Base-by-base conservation (phyloP, 441 rosid species). In the Pelargonium cotyledonis region DNA sequence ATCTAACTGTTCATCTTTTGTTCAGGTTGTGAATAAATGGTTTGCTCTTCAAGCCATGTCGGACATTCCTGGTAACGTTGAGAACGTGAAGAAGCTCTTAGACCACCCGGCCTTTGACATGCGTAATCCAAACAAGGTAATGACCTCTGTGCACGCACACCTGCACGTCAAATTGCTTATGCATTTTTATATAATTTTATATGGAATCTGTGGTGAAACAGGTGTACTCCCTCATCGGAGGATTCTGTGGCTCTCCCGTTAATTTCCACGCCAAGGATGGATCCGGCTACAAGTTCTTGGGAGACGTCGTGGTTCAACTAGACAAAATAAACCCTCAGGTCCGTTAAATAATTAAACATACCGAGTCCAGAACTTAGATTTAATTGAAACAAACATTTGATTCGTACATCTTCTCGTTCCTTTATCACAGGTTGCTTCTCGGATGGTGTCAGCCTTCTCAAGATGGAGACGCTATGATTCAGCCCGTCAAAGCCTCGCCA, bases 281-380 rank as follows among this genome's bases (percentile, higher is more conserved):
- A 9, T 89, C 96, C 0, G 99, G 98, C 75, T 95, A 95, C 77
- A 81, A 89, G 83, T 92, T 95, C 77, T 83, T 95, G 85, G 98
- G 98, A 44, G 97, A 88, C 61, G 72, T 95, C 8, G 99, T 95
- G 68, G 81, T 88, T 60, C 88, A 92, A 69, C 84, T 95, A 51
- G 99, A 95, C 87, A 95, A 89, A 83, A 74, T 88, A 71, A 92
- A 95, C 71, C 98, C 98, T 77, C 99, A 85, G 97, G 99, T 89
- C 66, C 26, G 71, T 75, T 64, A 16, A 51, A 51, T 8, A 51
- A 51, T n/a, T 8, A 10, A 51, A 51, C 58, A 10, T 15, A 51
- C 18, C 18, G 19, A n/a, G 12, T 5, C 67, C 9, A 6, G 1
- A 18, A 4, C 0, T 5, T 7, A 2, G 3, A 3, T 12, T 51